Evolutionary conservation across 106 monocot genomes (phyloP).

Genomic region (Ottelia alismoides): DNA sequence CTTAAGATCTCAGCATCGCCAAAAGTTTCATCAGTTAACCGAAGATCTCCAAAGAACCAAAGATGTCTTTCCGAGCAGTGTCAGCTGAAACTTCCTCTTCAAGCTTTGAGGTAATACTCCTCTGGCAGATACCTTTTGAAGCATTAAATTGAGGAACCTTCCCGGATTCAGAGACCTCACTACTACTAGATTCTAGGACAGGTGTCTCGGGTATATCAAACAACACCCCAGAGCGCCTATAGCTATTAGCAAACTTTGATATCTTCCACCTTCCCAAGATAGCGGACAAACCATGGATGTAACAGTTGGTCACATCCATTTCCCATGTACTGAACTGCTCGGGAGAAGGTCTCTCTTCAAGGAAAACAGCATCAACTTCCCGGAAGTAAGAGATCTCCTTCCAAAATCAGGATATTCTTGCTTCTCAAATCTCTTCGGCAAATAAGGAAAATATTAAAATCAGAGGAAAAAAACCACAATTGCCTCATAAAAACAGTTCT

Average conservation of each 20-base stretch:
- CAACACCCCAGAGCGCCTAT: constrained; percentile 18
- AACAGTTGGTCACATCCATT: constrained; percentile 19
- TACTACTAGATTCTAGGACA: constrained; percentile 5
- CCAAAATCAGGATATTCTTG: constrained; percentile 35
- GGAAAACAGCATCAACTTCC: constrained; percentile 79
- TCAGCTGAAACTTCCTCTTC: constrained; percentile 5
- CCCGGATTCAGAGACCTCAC: constrained; percentile 16
- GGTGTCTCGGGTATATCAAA: constrained; percentile 45
- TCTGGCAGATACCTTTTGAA: constrained; percentile 1
- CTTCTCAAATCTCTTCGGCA: constrained; percentile 41
- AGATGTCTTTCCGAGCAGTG: too few relatives aligned
- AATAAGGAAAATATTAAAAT: too few relatives aligned
- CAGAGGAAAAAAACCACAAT: too few relatives aligned
- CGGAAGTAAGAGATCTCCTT: constrained; percentile 69
- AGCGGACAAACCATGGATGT: constrained; percentile 46
- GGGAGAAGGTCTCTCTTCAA: constrained; percentile 86
- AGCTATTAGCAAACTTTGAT: constrained; percentile 34
- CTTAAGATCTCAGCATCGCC: too few relatives aligned
- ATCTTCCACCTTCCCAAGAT: constrained; percentile 74
- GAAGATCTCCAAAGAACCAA: too few relatives aligned
- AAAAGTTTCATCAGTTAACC: too few relatives aligned
- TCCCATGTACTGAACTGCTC: constrained; percentile 48
- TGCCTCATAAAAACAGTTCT: too few relatives aligned
- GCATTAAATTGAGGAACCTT: constrained; percentile 1
- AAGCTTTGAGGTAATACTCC: constrained; percentile 7